Conservation (phyloP, 2,329 filamentous ascomycete genomes). For the Didymella pinodella region DNA sequence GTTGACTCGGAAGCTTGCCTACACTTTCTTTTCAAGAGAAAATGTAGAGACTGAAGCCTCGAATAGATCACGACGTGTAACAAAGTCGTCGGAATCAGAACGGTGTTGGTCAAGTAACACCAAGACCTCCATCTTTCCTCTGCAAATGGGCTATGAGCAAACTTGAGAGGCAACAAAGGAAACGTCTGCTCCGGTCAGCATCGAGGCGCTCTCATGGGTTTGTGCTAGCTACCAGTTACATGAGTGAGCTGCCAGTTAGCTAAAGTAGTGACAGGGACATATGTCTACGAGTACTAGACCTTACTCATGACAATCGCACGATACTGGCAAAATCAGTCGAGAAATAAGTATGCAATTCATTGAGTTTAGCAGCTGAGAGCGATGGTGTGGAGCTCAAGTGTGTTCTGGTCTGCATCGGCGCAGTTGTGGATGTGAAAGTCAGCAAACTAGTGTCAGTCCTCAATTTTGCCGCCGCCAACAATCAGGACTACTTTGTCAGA, state of each 20-base stretch:
- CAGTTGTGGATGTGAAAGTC: neutral
- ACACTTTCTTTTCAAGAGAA: neutral
- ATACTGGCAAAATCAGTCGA: neutral
- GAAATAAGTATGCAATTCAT: neutral
- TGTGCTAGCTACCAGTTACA: neutral
- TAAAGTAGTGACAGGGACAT: neutral
- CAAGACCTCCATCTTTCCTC: neutral
- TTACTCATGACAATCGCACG: neutral
- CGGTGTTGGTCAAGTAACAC: neutral
- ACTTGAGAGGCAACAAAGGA: neutral
- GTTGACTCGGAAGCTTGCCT: neutral
- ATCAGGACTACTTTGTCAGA: neutral
- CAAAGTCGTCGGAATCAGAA: neutral
- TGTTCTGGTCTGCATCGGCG: neutral
- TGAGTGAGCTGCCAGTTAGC: neutral
- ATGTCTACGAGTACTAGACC: neutral
- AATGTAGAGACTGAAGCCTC: neutral
- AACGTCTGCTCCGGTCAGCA: neutral
- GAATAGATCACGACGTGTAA: neutral
- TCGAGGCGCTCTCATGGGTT: neutral
- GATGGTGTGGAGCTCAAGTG: neutral
- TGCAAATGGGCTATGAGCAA: neutral
- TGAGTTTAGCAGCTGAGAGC: neutral
- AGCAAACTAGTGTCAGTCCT: neutral
- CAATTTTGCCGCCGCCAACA: neutral